Evolutionary conservation across 805 yeast genomes (phyloP), one percentile per base, ranked within the genome.

Genomic region (Pichia cabralensis): DNA sequence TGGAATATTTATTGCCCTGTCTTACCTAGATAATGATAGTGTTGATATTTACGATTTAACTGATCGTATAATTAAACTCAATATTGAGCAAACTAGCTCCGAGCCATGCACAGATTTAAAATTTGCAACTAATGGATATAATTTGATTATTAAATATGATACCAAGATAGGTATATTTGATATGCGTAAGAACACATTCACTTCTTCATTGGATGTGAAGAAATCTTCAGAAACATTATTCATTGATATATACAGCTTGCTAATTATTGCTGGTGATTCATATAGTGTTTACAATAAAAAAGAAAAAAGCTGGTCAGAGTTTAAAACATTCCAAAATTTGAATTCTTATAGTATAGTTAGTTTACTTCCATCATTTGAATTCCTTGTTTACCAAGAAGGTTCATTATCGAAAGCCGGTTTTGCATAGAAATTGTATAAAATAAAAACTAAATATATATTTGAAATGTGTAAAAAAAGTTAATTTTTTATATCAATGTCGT

Each of bases 81-180:
- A 34, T 7, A 33, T 42, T n/a, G 26, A 29, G 11, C 13, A 13
- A 4, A 23, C 13, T 2, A n/a, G n/a, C n/a, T 16, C 17, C 9
- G 20, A 16, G 10, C 20, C 24, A 3, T 15, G 17, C 9, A 14
- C 15, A 7, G 35, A 35, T 24, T 11, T 41, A 13, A 16, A 29
- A 23, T 45, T 45, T 40, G 47, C 49, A n/a, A 10, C 28, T 3
- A 80, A 80, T 48, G 89, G 89, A 2, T 76, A 73, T 50, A 75
- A 79, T 69, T 48, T 80, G 14, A 23, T 52, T 12, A 38, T 52
- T 11, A 31, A 36, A 10, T 12, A 20, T 5, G 18, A 10, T 16
- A 12, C 6, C 3, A 28, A 27, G 12, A 11, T 29, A 6, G 5
- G 15, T 5, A 3, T 32, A 2, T 36, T 36, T 32, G 40, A 36